Base-by-base conservation (phyloP, 2,329 filamentous ascomycete genomes). In the Ophiostoma ips region DNA sequence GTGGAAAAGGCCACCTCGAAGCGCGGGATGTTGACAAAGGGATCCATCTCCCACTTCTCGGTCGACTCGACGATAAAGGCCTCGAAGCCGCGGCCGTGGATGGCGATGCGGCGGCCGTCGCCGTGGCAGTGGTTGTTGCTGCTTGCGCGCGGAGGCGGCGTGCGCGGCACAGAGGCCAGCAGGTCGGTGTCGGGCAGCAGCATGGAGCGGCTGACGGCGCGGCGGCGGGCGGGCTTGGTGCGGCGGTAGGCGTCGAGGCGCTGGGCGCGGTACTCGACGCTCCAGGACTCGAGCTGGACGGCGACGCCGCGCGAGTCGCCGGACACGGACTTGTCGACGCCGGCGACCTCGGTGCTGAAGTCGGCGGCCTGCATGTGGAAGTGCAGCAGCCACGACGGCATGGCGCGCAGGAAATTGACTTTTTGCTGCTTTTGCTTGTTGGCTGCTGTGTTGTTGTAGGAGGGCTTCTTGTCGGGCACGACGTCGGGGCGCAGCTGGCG, bases 1-100 rank as follows among this genome's bases (percentile, higher is more conserved):
- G 92, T 94, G 28, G 83, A 87, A 50, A 96, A 76, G 1, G 86
- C 83, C 28, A 95, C 71, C 62, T 98, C 92, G 57, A 94, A 87
- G 33, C 83, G 79, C 28, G 94, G 92, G 52, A 98, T 71, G 37
- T 79, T 84, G 56, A 96, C 64, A 61, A 95, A 96, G 0, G 89
- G 82, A 51, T 95, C 87, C 3, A 79, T 70, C 62, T 95, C 88
- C 64, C 88, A 83, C 55, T 80, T 84, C 54, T 95, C 87, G 3
- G 83, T 76, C 0, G 84, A 84, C 62, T 98, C 92, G 45, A 96
- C 82, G 46, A 96, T 84, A 58, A 92, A 90, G 0, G 83, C 87
- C 63, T 96, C 92, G 4, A 98, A 71, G 0, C 87, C 87, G 53
- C 85, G 80, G 35, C 85, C 77, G 61, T 94, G 85, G 24, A 96